Evolutionary conservation across 2,329 filamentous ascomycete genomes (phyloP), one percentile per base, ranked within the genome.

Genomic region (Epicoccum nigrum): DNA sequence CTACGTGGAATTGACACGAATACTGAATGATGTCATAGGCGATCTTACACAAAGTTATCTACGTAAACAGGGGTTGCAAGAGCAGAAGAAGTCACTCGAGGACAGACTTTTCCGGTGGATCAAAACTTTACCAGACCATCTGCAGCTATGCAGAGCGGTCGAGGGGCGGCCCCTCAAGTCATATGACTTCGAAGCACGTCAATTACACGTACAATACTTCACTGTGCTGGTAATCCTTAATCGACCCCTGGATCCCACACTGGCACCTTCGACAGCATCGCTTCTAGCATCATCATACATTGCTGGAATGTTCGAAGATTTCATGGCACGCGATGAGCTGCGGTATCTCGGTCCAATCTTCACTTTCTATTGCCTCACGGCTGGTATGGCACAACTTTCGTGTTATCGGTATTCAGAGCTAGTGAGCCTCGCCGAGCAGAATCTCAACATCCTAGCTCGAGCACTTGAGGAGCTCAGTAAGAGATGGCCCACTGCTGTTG

Each of bases 231-330:
- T 74, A 7, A 75, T 77, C 13, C 51, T 78, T 1, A 70, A 77
- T 51, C 68, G 73, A 19, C 67, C 71, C 1, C 56, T 63, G 43
- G 68, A 63, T 31, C 55, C 62, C 1, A 64, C 64, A 13, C 59
- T 64, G 23, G 59, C 67, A 3, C 73, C 71, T 0, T 73, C 71
- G 0, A 68, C 72, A 7, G 70, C 69, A 4, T 74, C 74, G 1
- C 54, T 77, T 0, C 59, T 77, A 0, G 74, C 74, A 7, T 74
- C 75, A 0, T 76, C 74, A 0, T 76, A 73, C 39, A 64, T 77
- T 19, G 73, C 72, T 1, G 74, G 75, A 0, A 73, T 77, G 4
- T 77, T 76, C 31, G 74, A 77, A 54, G 74, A 77, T 33, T 74
- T 77, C 37, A 68, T 77, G 17, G 68, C 73, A 17, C 62, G 71